Percentiles rank a stretch among this genome's conserved stretches.
Evolutionary conservation across 371 early-diverging fungal species (phyloP).

Genomic region (Mortierella sp.): DNA sequence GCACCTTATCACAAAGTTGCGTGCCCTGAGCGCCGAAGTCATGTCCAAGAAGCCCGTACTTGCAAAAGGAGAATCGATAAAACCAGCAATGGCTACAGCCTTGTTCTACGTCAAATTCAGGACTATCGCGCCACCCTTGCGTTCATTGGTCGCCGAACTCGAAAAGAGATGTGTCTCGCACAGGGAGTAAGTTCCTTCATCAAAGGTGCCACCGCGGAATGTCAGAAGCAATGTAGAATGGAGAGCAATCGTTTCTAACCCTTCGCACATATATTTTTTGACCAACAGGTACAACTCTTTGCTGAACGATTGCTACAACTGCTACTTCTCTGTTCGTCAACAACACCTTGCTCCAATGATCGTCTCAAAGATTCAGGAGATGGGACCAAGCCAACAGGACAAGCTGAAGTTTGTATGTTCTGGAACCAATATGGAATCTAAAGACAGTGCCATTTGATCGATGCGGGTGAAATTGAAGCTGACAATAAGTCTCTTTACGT

Average conservation of each 20-base stretch:
- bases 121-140: conserved; percentile 73
- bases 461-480: background rate
- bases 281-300: conserved; percentile 73
- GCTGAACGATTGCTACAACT: conserved; percentile 77
- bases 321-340: conserved; percentile 81
- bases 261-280: background rate
- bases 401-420: conserved; percentile 78
- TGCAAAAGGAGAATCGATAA: conserved; percentile 57
- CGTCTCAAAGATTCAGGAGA: conserved; percentile 68
- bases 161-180: conserved; percentile 78
- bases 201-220: background rate
- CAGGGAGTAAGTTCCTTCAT: conserved; percentile 71
- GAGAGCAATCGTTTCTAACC: background rate
- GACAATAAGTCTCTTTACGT: background rate
- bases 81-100: conserved; percentile 56
- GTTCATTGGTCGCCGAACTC: conserved; percentile 77
- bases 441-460: background rate
- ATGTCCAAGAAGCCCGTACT: conserved; percentile 62
- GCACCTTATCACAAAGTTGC: conserved; percentile 80
- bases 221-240: background rate
- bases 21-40: conserved; percentile 73
- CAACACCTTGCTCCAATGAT: conserved; percentile 78
- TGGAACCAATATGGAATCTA: background rate
- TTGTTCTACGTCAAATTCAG: conserved; percentile 87
- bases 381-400: conserved; percentile 67